phyloP scores from a whole-genome alignment of 345 rosid species.

The Populus ilicifolia region DNA sequence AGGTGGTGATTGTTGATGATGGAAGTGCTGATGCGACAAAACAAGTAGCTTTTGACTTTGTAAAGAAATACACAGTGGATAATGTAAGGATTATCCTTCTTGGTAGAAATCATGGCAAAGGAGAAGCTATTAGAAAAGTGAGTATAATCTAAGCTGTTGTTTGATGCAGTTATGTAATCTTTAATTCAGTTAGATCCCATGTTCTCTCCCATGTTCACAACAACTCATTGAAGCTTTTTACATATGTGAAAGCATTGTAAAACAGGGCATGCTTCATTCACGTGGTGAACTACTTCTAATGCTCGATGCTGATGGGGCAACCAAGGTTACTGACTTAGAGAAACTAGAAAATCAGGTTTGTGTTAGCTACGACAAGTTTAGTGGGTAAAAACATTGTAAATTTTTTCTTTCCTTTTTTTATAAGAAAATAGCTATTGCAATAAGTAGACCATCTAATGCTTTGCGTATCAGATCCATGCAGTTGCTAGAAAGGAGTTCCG shows the following conservation, averaged over 20 bases:
- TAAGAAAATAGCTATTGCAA: neutral
- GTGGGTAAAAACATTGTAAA: neutral
- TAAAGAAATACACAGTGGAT: conserved; percentile 67
- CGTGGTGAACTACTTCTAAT: conserved; percentile 94
- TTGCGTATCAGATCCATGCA: conserved; percentile 63
- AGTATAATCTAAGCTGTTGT: conserved; percentile 36
- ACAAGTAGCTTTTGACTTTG: conserved; percentile 75
- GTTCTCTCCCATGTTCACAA: conserved; percentile 8
- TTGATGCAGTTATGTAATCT: neutral
- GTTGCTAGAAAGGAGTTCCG: conserved; percentile 54
- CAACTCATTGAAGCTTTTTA: conserved; percentile 55
- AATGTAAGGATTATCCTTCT: conserved; percentile 80
- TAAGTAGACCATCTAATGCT: conserved; percentile 27
- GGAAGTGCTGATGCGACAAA: conserved; percentile 91
- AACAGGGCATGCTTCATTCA: conserved; percentile 99
- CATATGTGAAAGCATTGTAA: conserved; percentile 70
- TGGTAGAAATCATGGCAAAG: conserved; percentile 94
- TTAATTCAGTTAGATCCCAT: conserved; percentile 5
- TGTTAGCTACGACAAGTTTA: conserved; percentile 5
- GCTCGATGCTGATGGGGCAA: conserved; percentile 99
- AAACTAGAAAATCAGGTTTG: conserved; percentile 92
- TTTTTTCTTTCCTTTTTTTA: neutral
- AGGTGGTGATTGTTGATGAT: conserved; percentile 92
- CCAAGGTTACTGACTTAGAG: conserved; percentile 83
- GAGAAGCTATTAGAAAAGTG: conserved; percentile 98